Percentiles rank a stretch among this genome's conserved stretches.
phyloP scores from a whole-genome alignment of 495 filamentous ascomycete genomes.

The Elasticomyces elasticus region DNA sequence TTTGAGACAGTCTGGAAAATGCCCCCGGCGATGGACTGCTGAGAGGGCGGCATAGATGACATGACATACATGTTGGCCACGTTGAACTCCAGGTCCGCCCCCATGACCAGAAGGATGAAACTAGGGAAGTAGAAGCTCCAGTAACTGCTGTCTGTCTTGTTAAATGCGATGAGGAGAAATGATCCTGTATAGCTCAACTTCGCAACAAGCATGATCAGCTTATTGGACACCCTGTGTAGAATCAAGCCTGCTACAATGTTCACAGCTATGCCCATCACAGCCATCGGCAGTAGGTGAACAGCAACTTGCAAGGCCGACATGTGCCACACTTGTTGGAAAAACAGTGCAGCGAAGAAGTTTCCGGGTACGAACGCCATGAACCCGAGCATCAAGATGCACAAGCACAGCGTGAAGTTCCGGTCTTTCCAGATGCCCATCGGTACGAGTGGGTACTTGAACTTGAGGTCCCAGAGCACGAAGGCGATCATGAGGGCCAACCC shows the following conservation, averaged over 20 bases:
- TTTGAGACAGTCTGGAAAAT: constrained; percentile 33
- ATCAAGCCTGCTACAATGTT: constrained; percentile 33
- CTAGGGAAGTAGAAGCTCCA: constrained; percentile 34
- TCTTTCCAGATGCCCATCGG: constrained; percentile 37
- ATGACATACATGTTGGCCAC: constrained; percentile 46
- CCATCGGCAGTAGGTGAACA: constrained; percentile 32
- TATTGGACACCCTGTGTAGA: constrained; percentile 33
- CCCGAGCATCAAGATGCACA: constrained; percentile 27
- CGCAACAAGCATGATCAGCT: constrained; percentile 32
- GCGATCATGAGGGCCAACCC: constrained; percentile 27
- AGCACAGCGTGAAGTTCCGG: constrained; percentile 30
- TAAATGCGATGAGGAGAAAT: constrained; percentile 30
- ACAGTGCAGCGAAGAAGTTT: constrained; percentile 47
- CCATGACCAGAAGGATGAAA: constrained; percentile 28
- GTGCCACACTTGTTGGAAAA: constrained; percentile 38
- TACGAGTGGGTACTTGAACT: constrained; percentile 32
- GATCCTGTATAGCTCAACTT: constrained; percentile 24
- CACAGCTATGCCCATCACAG: constrained; percentile 26
- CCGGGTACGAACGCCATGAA: constrained; percentile 29
- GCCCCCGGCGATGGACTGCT: constrained; percentile 33
- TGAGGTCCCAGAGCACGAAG: constrained; percentile 34
- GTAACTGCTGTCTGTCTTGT: constrained; percentile 26
- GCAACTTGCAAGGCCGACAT: constrained; percentile 27
- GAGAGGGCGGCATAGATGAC: constrained; percentile 28
- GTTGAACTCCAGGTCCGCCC: constrained; percentile 45